A percentile compares a stretch with the other conserved stretches of the same genome.
These are phyloP conservation scores for Vanilla planifolia DNA, from an alignment of 106 monocot species.

Conservation along the genomic window DNA sequence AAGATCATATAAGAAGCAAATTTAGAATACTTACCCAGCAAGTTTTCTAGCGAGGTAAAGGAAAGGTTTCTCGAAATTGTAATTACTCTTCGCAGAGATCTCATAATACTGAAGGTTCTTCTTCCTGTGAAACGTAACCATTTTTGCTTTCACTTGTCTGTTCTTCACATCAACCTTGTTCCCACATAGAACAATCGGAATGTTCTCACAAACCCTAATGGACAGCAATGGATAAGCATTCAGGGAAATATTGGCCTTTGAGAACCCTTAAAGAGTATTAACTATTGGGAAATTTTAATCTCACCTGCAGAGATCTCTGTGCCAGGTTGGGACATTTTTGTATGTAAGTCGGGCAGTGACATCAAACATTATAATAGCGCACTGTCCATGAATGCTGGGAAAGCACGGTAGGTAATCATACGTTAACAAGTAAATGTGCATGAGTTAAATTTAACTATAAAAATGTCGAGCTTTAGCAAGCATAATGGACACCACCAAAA, in stretches of 20 bases:
- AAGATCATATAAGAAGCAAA: too few species aligned
- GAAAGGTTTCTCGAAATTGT: conserved; percentile 95
- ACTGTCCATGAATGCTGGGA: conserved; percentile 71
- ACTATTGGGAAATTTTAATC: neutral
- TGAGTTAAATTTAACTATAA: too few species aligned
- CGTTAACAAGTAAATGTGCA: too few species aligned
- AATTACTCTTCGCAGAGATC: conserved; percentile 94
- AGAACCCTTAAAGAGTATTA: neutral
- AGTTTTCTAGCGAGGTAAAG: conserved; percentile 85
- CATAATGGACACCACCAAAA: too few species aligned
- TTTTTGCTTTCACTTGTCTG: conserved; percentile 80
- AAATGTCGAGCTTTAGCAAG: too few species aligned
- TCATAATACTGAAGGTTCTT: conserved; percentile 93
- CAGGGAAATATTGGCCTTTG: neutral
- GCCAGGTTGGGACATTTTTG: conserved; percentile 83
- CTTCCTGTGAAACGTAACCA: conserved; percentile 82
- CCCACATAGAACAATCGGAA: conserved; percentile 76
- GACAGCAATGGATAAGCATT: neutral
- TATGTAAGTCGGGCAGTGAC: conserved; percentile 66
- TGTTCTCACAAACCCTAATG: conserved; percentile 82
- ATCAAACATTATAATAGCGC: conserved; percentile 74
- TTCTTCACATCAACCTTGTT: conserved; percentile 96
- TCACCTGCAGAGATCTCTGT: conserved; percentile 73
- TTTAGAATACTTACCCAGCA: conserved; percentile 67
- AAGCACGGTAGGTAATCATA: neutral